Conservation (phyloP, 2,329 filamentous ascomycete genomes). For the Diaporthe sp. region DNA sequence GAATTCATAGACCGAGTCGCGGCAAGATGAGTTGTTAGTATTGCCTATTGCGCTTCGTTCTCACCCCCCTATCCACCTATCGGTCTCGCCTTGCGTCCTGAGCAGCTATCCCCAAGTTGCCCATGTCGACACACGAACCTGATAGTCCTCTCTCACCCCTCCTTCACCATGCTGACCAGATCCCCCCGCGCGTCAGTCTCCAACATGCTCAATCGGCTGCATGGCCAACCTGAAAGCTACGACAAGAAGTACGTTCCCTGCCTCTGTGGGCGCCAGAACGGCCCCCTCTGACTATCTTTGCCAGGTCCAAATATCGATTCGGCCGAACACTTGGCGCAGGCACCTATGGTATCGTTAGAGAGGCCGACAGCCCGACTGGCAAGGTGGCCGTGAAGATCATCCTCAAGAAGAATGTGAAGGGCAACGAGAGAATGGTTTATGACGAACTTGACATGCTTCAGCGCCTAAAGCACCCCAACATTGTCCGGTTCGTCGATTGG, state of each 20-base stretch:
- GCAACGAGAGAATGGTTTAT: conserved; percentile 98
- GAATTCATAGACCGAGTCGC: conserved; percentile 19
- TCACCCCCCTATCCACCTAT: background rate
- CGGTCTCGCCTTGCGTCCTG: background rate
- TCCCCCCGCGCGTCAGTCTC: conserved; percentile 68
- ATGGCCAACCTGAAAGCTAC: conserved; percentile 97
- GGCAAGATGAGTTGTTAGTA: conserved; percentile 57
- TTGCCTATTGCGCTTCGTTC: background rate
- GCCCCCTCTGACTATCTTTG: conserved; percentile 36
- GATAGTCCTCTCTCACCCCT: conserved; percentile 12
- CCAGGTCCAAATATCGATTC: conserved; percentile 88
- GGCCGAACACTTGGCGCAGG: conserved; percentile 94
- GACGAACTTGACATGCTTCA: conserved; percentile 97
- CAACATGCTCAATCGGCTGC: conserved; percentile 94
- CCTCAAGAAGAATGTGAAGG: conserved; percentile 98
- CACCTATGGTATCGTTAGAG: conserved; percentile 97
- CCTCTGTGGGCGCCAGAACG: conserved; percentile 39
- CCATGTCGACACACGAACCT: background rate
- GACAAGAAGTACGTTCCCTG: conserved; percentile 85
- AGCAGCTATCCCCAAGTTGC: conserved; percentile 17
- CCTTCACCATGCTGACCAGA: conserved; percentile 35
- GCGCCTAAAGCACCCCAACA: conserved; percentile 90
- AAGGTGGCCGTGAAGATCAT: conserved; percentile 99
- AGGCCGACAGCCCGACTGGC: conserved; percentile 86
- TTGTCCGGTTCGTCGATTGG: conserved; percentile 98